Evolutionary conservation across 1,139 yeast genomes (phyloP).

Genomic region (Nakaseomyces glabratus): DNA sequence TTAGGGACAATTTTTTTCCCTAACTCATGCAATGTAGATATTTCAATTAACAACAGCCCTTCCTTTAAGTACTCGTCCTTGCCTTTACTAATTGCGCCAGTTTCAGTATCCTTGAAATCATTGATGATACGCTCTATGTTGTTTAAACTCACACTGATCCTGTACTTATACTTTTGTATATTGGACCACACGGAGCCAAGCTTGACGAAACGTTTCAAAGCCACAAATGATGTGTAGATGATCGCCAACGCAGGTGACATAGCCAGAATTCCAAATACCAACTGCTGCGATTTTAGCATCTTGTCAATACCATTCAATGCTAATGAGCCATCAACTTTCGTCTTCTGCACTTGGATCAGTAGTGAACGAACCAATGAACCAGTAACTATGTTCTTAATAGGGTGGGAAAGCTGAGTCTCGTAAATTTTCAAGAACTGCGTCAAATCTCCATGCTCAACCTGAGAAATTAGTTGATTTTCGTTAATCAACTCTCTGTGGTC

Average conservation of each 20-base stretch:
- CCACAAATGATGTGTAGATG: conserved; percentile 17
- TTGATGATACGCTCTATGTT: conserved; percentile 47
- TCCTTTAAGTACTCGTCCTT: conserved; percentile 23
- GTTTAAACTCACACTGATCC: conserved; percentile 47
- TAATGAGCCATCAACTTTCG: conserved; percentile 88
- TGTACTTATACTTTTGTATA: conserved; percentile 13
- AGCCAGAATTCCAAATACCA: conserved; percentile 85
- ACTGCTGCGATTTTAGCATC: conserved; percentile 78
- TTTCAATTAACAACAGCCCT: conserved; percentile 51
- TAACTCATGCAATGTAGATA: conserved; percentile 43
- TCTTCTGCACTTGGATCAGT: conserved; percentile 83
- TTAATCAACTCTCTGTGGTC: conserved; percentile 13
- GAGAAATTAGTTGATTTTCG: conserved; percentile 28
- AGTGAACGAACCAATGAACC: conserved; percentile 73
- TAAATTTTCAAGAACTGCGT: conserved; percentile 72
- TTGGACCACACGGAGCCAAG: conserved; percentile 25
- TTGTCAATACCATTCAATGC: conserved; percentile 89
- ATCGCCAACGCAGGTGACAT: conserved; percentile 70
- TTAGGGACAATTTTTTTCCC: conserved; percentile 44
- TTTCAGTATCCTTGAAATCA: conserved; percentile 15
- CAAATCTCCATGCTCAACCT: conserved; percentile 60
- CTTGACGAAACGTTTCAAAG: conserved; percentile 15
- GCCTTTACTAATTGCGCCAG: no score
- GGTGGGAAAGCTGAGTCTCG: conserved; percentile 65
- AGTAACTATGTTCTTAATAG: conserved; percentile 50